Evolutionary conservation across 331 rosid species (phyloP).

Genomic region (Spiraea crenata): DNA sequence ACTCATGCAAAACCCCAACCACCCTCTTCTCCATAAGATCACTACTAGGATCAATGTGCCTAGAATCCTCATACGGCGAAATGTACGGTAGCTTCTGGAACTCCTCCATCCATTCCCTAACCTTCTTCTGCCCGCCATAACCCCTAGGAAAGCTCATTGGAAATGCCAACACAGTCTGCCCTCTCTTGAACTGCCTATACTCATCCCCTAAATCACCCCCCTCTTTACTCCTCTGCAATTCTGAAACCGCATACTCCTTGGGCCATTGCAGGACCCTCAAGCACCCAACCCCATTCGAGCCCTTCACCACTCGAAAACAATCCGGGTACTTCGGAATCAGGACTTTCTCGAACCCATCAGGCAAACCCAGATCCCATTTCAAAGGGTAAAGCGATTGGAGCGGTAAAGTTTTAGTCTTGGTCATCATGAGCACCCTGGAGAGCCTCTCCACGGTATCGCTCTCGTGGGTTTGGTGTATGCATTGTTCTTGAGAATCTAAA

Average conservation of each 20-base stretch:
- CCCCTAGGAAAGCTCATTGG: conserved; percentile 88
- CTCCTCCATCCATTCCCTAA: conserved; percentile 87
- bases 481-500: conserved; percentile 59
- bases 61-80: conserved; percentile 70
- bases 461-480: conserved; percentile 48
- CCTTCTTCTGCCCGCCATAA: conserved; percentile 82
- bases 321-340: conserved; percentile 60
- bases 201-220: conserved; percentile 32
- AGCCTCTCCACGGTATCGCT: conserved; percentile 54
- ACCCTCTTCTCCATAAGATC: conserved; percentile 95
- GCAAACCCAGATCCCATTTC: conserved; percentile 85
- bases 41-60: conserved; percentile 66
- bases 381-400: conserved; percentile 53
- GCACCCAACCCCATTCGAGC: conserved; percentile 47
- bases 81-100: conserved; percentile 84
- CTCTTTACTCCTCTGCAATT: conserved; percentile 64
- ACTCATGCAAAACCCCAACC: conserved; percentile 88
- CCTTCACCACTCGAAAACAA: conserved; percentile 50
- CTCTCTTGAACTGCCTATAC: conserved; percentile 73
- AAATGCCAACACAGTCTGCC: conserved; percentile 59
- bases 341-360: conserved; percentile 64
- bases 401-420: conserved; percentile 42
- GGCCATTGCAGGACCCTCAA: conserved; percentile 47
- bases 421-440: conserved; percentile 78
- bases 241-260: conserved; percentile 65